Conservation (phyloP, 257 asterid genomes). For the Misopates orontium region DNA sequence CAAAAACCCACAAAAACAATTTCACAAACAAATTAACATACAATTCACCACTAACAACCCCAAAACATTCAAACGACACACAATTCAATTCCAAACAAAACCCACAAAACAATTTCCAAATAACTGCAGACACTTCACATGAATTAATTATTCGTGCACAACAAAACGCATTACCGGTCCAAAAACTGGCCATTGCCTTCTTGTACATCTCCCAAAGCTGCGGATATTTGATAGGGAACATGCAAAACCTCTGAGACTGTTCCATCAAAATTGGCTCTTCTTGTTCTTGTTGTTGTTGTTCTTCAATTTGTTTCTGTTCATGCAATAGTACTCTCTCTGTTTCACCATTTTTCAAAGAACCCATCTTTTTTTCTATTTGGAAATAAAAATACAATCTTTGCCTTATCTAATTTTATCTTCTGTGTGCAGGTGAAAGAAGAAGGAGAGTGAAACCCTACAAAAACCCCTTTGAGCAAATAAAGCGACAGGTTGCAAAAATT, state of each 20-base stretch:
- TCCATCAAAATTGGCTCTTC: constrained; percentile 73
- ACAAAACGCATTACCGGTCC: constrained; percentile 55
- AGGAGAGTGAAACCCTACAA: constrained; percentile 43
- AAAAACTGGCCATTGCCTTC: constrained; percentile 72
- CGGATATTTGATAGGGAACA: constrained; percentile 70
- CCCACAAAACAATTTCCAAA: constrained; percentile 20
- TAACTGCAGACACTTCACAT: not conserved
- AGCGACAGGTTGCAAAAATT: no score
- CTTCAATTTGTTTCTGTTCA: constrained; percentile 37
- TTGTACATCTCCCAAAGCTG: constrained; percentile 87
- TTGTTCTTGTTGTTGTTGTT: constrained; percentile 33
- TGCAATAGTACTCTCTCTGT: constrained; percentile 25
- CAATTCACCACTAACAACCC: not conserved
- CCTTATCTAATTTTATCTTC: constrained; percentile 18
- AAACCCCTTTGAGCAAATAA: constrained; percentile 39
- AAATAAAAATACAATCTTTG: not conserved
- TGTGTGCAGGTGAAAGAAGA: constrained; percentile 1
- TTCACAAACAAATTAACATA: not conserved
- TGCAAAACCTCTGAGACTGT: constrained; percentile 65
- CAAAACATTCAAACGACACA: constrained; percentile 15
- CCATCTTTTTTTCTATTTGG: constrained; percentile 39
- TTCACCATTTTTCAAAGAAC: constrained; percentile 52
- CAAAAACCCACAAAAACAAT: not conserved
- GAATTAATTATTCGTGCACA: not conserved
- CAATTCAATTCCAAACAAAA: not conserved